Base-by-base conservation (phyloP, 2,329 filamentous ascomycete species). In the Apiospora arundinis region DNA sequence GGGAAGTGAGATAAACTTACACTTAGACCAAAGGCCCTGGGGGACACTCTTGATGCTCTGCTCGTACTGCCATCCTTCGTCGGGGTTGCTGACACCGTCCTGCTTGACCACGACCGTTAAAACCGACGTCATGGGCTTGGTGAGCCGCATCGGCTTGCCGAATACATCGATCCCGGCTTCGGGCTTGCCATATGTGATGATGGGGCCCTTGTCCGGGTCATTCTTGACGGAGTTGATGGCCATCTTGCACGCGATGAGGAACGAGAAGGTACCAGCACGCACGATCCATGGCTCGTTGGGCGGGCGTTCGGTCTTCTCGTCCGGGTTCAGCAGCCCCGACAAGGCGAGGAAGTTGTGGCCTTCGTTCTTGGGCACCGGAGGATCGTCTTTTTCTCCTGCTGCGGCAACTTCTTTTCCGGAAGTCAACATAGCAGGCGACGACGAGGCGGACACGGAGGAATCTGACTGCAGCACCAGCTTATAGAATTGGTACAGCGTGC, bases 191-290 rank as follows among this genome's bases (percentile, higher is more conserved):
- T 42, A 42, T 2, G 40, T 42, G 40, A 42, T 42, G 40, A 42
- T 42, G 40, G 40, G 40, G 4, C 9, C 40, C 40, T 42, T 42
- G 40, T 42, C 40, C 40, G 40, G 40, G 18, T 52, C 45, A 37
- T 69, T 40, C 45, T 70, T 71, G 11, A 72, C 70, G 11, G 66
- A 69, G 40, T 70, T 65, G 69, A 75, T 72, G 2, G 70, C 70
- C 74, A 75, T 75, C 69, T 75, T 75, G 56, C 74, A 75, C 44
- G 66, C 74, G 60, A 75, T 63, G 4, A 73, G 63, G 60, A 76
- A 76, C 12, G 73, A 74, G 67, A 77, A 75, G 28, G 72, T 71
- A 56, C 75, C 75, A 32, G 69, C 75, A 12, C 75, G 73, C 16
- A 76, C 75, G 7, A 67, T 70, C 75, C 75, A 77, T 1, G 28